Base-by-base conservation (phyloP, 495 filamentous ascomycete species). In the Cenococcum geophilum region DNA sequence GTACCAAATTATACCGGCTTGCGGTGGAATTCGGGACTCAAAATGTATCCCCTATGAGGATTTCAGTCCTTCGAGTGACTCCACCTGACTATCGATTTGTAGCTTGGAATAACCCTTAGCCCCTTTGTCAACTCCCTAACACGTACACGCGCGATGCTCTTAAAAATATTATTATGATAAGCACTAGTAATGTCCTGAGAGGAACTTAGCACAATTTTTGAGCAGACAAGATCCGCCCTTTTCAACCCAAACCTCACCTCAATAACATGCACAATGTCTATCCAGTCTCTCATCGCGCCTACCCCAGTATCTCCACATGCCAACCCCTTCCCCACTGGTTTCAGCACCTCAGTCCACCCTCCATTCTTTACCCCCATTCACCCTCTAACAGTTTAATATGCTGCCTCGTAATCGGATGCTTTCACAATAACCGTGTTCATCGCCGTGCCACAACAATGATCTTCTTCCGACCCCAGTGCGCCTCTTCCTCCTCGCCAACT, bases 341-440 rank as follows among this genome's bases (percentile, higher is more conserved):
- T 66, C 60, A 95, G 72, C 23, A 95, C 81, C 61, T 87, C 80
- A 55, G 95, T 80, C 92, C 90, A 96, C 2, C 85, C 86, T 35
- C 66, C 69, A 50, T 64, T 70, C 57, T 62, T 67, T 58, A 83
- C 74, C 35, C 84, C 88, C 89, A 92, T 55, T 91, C 86, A n/a
- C 86, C 82, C 58, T 82, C 75, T 37, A 96, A 73, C 0, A 87
- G 73, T n/a, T 70, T 66, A 10, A 96, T 70, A 56, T 95, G 88
- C 62, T 83, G 81, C 50, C 69, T 75, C 0, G 91, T 96, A 42
- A 96, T 73, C 18, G 91, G 91, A 73, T 96, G 88, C 55, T 77
- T 76, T 86, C 86, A 96, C 92, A 95, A 95, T 95, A 2, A 83
- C 84, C n/a, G 85, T 89, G 75, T 95, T 92, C 89, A 95, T 91